Evolutionary conservation across 208 protist species (phyloP).

Genomic region (Wallacemonas sp.): DNA sequence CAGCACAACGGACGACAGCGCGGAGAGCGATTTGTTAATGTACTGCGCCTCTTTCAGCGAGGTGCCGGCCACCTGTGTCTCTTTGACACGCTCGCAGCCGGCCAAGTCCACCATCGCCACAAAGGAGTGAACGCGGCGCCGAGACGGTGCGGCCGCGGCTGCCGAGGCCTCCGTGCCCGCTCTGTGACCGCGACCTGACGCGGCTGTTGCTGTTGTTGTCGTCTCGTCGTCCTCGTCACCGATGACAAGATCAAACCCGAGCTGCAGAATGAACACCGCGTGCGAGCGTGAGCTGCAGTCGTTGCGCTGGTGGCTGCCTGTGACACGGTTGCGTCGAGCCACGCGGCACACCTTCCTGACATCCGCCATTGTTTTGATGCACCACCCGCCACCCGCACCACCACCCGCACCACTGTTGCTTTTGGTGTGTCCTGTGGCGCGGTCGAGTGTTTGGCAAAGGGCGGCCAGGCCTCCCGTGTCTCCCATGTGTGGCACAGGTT

Average conservation of each 20-base stretch:
- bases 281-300: constrained; percentile 86
- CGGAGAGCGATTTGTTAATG: constrained; percentile 92
- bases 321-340: constrained; percentile 78
- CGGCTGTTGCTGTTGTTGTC: background rate
- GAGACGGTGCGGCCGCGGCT: background rate
- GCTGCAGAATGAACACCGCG: constrained; percentile 84
- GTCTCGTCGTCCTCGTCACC: background rate
- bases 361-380: constrained; percentile 25
- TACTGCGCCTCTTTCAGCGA: constrained; percentile 87
- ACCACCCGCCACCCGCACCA: constrained; percentile 6
- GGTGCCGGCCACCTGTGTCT: constrained; percentile 85
- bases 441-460: constrained; percentile 70
- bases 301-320: constrained; percentile 62
- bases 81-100: constrained; percentile 94
- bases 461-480: constrained; percentile 72
- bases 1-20: constrained; percentile 83
- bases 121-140: constrained; percentile 56
- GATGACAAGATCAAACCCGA: constrained; percentile 66
- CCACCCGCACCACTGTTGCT: constrained; percentile 24
- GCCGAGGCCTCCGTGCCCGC: background rate
- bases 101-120: constrained; percentile 97
- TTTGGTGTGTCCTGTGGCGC: constrained; percentile 19
- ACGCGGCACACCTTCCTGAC: constrained; percentile 64
- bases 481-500: constrained; percentile 49
- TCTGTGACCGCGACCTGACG: background rate